Percentiles rank a stretch among this genome's conserved stretches.
These are phyloP conservation scores for Mortierella sp. DNA, from an alignment of 371 early-diverging fungal genomes.

Conservation along the genomic window DNA sequence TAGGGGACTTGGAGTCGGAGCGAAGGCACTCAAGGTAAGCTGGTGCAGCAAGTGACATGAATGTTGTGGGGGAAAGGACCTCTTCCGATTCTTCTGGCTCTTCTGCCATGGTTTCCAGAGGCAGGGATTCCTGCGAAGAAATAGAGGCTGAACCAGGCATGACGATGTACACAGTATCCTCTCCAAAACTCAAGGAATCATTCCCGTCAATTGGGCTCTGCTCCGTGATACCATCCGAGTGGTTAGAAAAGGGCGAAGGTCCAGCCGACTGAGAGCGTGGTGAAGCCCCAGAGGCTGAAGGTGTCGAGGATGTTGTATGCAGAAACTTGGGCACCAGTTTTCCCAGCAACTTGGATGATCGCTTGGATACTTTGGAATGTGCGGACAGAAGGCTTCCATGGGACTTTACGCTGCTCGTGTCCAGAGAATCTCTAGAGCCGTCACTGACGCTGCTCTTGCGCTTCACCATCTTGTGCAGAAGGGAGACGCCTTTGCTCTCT, in stretches of 20 bases:
- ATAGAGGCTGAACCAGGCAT: slow-evolving; percentile 4
- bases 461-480: slow-evolving; percentile 30
- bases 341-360: slow-evolving; percentile 37
- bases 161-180: neutral
- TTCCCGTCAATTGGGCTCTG: slow-evolving; percentile 2
- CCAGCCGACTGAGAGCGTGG: slow-evolving; percentile 6
- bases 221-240: slow-evolving; percentile 19
- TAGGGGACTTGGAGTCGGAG: neutral
- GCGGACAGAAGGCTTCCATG: slow-evolving; percentile 12
- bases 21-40: slow-evolving; percentile 20
- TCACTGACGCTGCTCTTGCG: slow-evolving; percentile 43
- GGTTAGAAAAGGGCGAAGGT: slow-evolving; percentile 12
- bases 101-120: slow-evolving; percentile 2
- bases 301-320: slow-evolving; percentile 13
- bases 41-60: slow-evolving; percentile 1
- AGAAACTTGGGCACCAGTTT: slow-evolving; percentile 47
- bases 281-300: neutral
- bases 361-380: slow-evolving; percentile 18
- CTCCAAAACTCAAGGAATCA: neutral
- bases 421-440: slow-evolving; percentile 7
- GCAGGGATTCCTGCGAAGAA: slow-evolving; percentile 28
- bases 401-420: slow-evolving; percentile 16
- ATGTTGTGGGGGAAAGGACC: neutral
- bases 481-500: slow-evolving; percentile 21
- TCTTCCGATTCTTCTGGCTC: neutral